Evolutionary conservation across 2,329 filamentous ascomycete species (phyloP), one percentile per base, ranked within the genome.

Genomic region (Arthrobotrys sinensis): DNA sequence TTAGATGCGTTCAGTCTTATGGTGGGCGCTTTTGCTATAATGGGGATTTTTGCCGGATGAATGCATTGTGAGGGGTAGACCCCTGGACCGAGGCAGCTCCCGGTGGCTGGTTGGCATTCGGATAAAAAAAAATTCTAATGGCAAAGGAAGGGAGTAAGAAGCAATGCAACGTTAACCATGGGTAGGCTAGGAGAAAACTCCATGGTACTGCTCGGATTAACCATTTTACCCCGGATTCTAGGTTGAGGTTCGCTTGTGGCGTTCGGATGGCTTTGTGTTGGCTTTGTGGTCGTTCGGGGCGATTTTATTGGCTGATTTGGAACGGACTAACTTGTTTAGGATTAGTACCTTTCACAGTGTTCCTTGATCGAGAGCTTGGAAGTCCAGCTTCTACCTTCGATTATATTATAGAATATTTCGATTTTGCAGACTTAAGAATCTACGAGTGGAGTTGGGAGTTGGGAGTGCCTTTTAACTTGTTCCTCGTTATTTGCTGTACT

Each of bases 201-300:
- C 36, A 60, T 43, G 16, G 55, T 43, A 28, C 12, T n/a, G 16
- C 11, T 28, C 36, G 55, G 55, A 60, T 60, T 40, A 60, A 43
- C 55, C 34, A 6, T 40, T 45, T 60, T 60, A 60, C 55, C 36
- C 55, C 36, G 28, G 11, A 55, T 55, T 55, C 16, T 52, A 8
- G 19, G 19, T 7, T 12, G 14, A 50, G 10, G 46, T 28, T 28
- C 24, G 40, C 40, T 45, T 38, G 36, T 14, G 36, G 12, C 8
- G 43, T 16, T 16, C 7, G n/a, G 43, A 7, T 11, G 24, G 24
- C 24, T 28, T 28, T 48, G 45, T 60, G 55, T 60, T 60, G 55
- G 40, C 6, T 28, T 28, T 60, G 55, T 60, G 55, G 11, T 43
- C 28, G 34, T 40, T 60, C 28, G 6, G 5, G 24, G 7, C 10